These are phyloP conservation scores for Schoenoplectus tabernaemontani DNA, from an alignment of 202 grass and related monocot species.

Conservation along the genomic window DNA sequence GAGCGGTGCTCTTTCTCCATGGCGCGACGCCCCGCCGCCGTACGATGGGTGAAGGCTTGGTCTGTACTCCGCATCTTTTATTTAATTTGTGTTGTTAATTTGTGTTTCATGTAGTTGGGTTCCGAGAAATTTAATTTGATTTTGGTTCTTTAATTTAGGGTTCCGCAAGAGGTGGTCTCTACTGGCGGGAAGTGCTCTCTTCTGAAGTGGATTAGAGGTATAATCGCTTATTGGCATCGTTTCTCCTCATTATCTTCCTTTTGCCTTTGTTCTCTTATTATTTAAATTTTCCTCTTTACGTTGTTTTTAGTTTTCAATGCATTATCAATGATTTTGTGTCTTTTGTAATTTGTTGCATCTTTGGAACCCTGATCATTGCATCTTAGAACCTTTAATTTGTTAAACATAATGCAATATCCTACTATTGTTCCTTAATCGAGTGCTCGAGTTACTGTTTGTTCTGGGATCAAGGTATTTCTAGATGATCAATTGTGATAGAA, in stretches of 20 bases:
- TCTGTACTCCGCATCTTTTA: conserved; percentile 13
- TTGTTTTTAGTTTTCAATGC: conserved; percentile 4
- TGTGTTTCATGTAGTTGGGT: conserved; percentile 2
- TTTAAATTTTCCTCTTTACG: not conserved
- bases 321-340: not conserved
- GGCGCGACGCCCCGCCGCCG: conserved; percentile 21
- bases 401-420: not conserved
- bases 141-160: conserved; percentile 37
- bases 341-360: not conserved
- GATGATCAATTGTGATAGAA: too few relatives aligned
- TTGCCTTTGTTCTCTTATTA: not conserved
- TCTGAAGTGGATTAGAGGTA: conserved; percentile 92
- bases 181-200: conserved; percentile 70
- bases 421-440: not conserved
- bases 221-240: not conserved
- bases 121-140: not conserved
- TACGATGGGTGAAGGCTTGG: conserved; percentile 87
- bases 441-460: too few relatives aligned
- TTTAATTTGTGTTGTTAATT: not conserved
- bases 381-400: not conserved
- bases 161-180: conserved; percentile 65
- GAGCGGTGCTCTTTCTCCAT: conserved; percentile 8
- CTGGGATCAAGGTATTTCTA: too few relatives aligned
- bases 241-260: not conserved
- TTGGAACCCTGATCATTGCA: conserved; percentile 16